Conservation (phyloP, 768 basidiomycete genomes). For the Russula sp. region DNA sequence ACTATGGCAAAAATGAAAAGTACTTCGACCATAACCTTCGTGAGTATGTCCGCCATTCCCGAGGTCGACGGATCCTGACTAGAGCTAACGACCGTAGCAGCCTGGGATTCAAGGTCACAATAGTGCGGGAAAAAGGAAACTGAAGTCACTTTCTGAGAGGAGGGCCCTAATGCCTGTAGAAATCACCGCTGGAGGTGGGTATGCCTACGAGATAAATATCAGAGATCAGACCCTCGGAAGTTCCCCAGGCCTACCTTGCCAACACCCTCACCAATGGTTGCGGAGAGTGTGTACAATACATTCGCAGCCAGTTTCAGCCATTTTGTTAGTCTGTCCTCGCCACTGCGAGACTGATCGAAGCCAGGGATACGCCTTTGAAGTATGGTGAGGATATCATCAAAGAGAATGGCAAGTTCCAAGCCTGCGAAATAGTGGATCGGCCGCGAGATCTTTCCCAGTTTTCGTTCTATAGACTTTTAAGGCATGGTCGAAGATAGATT, state of each 20-base stretch:
- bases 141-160: neutral
- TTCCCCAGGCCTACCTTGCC: neutral
- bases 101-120: neutral
- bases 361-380: neutral
- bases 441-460: neutral
- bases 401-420: neutral
- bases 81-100: neutral
- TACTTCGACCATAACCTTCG: neutral
- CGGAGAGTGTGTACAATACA: neutral
- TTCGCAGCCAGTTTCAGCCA: neutral
- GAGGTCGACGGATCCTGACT: neutral
- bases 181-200: neutral
- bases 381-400: neutral
- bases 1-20: neutral
- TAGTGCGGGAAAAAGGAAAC: neutral
- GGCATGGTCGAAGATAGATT: neutral
- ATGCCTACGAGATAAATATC: neutral
- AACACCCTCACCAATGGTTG: neutral
- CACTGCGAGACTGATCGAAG: neutral
- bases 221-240: neutral
- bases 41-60: neutral
- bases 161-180: neutral
- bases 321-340: neutral
- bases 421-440: neutral
- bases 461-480: neutral